phyloP scores from a whole-genome alignment of 106 monocot genomes.

The Gastrodia elata region DNA sequence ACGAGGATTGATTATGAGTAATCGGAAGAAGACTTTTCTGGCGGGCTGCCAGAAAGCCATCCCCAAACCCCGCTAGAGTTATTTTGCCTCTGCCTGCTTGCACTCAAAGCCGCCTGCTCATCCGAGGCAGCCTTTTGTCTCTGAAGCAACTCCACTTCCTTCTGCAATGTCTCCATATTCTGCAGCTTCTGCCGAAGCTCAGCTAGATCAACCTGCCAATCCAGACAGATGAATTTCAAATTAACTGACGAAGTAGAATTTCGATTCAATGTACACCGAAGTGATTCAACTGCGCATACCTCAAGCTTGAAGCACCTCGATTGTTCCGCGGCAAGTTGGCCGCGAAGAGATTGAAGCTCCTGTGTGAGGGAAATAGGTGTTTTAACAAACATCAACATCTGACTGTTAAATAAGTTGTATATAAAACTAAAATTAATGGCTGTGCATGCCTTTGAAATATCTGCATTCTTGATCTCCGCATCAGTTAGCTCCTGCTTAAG shows the following conservation, averaged over 20 bases:
- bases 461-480: slow-evolving; percentile 51
- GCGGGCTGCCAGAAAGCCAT: slow-evolving; percentile 67
- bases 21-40: slow-evolving; percentile 21
- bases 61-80: slow-evolving; percentile 80
- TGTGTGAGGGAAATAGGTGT: too few species aligned
- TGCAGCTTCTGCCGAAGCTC: slow-evolving; percentile 73
- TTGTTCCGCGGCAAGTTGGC: slow-evolving; percentile 87
- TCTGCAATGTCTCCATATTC: slow-evolving; percentile 50
- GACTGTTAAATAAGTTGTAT: too few species aligned
- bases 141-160: slow-evolving; percentile 69
- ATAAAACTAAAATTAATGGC: too few species aligned
- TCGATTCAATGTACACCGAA: too few species aligned
- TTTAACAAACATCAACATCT: too few species aligned
- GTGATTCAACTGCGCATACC: too few species aligned
- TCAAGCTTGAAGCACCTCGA: slow-evolving; percentile 94
- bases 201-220: slow-evolving; percentile 71
- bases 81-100: slow-evolving; percentile 64
- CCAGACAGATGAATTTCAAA: not conserved
- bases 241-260: too few species aligned
- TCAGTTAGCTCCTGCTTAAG: slow-evolving; percentile 66
- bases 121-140: slow-evolving; percentile 71
- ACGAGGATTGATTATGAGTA: not conserved
- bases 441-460: slow-evolving; percentile 70
- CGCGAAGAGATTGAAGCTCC: slow-evolving; percentile 79
- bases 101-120: slow-evolving; percentile 40